Conservation (phyloP, 1,284 basidiomycete species). For the Paramarasmius palmivorus region DNA sequence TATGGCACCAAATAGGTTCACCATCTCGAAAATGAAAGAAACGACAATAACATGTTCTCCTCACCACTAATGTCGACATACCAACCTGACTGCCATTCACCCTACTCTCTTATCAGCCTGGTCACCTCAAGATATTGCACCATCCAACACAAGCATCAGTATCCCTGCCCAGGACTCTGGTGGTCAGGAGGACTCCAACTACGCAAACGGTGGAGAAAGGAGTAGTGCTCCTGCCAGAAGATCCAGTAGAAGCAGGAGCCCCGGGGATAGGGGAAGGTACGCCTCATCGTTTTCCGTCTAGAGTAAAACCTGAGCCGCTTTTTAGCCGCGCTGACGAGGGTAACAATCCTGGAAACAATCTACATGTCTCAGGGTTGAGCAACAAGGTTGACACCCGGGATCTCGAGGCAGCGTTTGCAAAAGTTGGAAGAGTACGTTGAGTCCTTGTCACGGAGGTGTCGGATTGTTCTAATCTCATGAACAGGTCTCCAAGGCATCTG, state of each 20-base stretch:
- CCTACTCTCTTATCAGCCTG: constrained; percentile 51
- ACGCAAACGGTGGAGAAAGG: constrained; percentile 44
- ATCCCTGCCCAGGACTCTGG: constrained; percentile 61
- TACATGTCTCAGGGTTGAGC: constrained; percentile 91
- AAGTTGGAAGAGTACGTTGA: constrained; percentile 81
- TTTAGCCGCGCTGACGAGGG: constrained; percentile 31
- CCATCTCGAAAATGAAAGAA: constrained; percentile 2
- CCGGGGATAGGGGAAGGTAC: constrained; percentile 52
- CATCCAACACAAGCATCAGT: constrained; percentile 60
- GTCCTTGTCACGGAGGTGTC: not conserved
- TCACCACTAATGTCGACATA: not conserved
- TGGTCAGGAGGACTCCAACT: constrained; percentile 43
- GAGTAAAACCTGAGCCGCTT: not conserved
- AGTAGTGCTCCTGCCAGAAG: constrained; percentile 54
- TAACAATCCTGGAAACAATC: constrained; percentile 92
- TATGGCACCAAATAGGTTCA: constrained; percentile 1
- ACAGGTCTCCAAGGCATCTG: constrained; percentile 84
- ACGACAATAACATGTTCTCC: not conserved
- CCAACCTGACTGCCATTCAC: constrained; percentile 7
- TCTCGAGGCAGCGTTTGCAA: constrained; percentile 86
- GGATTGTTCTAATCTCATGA: constrained; percentile 1
- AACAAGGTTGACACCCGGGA: constrained; percentile 81
- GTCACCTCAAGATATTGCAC: constrained; percentile 78
- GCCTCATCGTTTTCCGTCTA: constrained; percentile 24
- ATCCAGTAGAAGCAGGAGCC: constrained; percentile 73